These are phyloP conservation scores for Coemansia sp. DNA, from an alignment of 192 early-diverging fungal species.

Conservation along the genomic window DNA sequence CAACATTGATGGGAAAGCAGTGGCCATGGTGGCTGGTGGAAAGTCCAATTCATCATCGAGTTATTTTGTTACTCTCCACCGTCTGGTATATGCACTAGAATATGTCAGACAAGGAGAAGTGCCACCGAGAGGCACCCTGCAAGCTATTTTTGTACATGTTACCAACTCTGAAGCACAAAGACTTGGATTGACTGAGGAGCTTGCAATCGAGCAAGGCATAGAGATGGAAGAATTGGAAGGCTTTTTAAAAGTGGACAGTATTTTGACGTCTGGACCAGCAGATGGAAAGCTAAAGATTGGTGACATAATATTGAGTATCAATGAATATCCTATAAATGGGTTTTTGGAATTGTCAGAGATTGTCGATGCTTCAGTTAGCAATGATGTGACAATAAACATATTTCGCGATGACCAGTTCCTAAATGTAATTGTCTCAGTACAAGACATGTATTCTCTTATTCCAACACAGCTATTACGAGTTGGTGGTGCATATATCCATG, in stretches of 20 bases:
- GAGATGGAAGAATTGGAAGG: slow-evolving; percentile 62
- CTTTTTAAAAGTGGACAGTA: slow-evolving; percentile 62
- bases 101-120: slow-evolving; percentile 55
- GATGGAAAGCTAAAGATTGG: slow-evolving; percentile 61
- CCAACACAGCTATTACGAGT: slow-evolving; percentile 78
- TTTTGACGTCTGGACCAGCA: slow-evolving; percentile 70
- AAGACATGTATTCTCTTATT: slow-evolving; percentile 72
- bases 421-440: slow-evolving; percentile 53
- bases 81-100: slow-evolving; percentile 62
- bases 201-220: slow-evolving; percentile 55
- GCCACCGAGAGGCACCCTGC: slow-evolving; percentile 74
- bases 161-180: slow-evolving; percentile 56
- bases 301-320: slow-evolving; percentile 65
- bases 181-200: slow-evolving; percentile 8
- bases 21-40: slow-evolving; percentile 64
- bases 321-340: slow-evolving; percentile 59
- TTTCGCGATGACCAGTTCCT: slow-evolving; percentile 57
- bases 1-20: slow-evolving; percentile 72
- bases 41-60: slow-evolving; percentile 51
- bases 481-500: slow-evolving; percentile 72
- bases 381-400: slow-evolving; percentile 20
- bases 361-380: slow-evolving; percentile 61
- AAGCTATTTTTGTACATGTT: slow-evolving; percentile 67
- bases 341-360: slow-evolving; percentile 63
- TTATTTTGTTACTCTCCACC: slow-evolving; percentile 72